Conservation (phyloP, 2,329 filamentous ascomycete species). For the Claviceps africana region DNA sequence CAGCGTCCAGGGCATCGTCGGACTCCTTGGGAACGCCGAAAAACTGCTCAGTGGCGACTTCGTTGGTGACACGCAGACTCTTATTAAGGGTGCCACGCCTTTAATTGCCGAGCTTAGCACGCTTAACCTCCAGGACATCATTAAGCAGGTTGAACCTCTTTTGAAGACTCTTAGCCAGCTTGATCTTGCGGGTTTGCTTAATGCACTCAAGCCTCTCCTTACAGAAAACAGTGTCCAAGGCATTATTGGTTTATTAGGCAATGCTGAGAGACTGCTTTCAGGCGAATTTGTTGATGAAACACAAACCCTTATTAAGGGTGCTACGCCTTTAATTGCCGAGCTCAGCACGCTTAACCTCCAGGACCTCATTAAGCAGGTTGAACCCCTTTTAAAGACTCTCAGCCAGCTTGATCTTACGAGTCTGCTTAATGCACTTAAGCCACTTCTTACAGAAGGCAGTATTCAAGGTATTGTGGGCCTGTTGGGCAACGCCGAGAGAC, state of each 20-base stretch:
- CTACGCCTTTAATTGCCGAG: neutral
- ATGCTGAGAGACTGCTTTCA: neutral
- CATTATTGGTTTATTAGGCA: neutral
- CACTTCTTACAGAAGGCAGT: constrained; percentile 15
- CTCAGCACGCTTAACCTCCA: neutral
- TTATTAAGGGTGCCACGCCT: neutral
- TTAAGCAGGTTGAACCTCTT: neutral
- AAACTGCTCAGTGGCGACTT: neutral
- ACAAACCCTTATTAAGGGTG: neutral
- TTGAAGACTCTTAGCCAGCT: constrained; percentile 10
- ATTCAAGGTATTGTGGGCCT: constrained; percentile 20
- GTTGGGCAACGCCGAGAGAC: constrained; percentile 15
- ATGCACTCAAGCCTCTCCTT: constrained; percentile 14
- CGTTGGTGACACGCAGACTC: neutral
- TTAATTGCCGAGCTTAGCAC: neutral
- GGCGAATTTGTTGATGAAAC: neutral
- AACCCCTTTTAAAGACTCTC: neutral
- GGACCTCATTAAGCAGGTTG: neutral
- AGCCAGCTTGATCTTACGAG: constrained; percentile 19
- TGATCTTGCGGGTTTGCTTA: constrained; percentile 18
- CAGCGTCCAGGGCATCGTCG: constrained; percentile 11
- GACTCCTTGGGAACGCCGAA: neutral
- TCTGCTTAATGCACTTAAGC: constrained; percentile 14
- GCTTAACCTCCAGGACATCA: neutral
- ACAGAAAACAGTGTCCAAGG: constrained; percentile 15